Base-by-base conservation (phyloP, 108 stramenopile species). In the Licmophora abbreviata region DNA sequence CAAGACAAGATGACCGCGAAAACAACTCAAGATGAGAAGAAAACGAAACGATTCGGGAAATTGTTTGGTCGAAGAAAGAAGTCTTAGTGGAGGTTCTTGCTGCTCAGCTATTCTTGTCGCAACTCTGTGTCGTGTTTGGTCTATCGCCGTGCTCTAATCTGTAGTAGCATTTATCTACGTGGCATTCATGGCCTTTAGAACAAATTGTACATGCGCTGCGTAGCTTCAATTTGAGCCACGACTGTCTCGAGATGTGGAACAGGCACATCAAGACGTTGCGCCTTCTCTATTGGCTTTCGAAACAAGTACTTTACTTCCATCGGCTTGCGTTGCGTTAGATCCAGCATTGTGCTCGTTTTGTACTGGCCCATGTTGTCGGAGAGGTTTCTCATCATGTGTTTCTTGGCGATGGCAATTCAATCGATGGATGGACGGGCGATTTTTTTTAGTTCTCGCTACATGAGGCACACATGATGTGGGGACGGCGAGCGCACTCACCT, bases 281-380 rank as follows among this genome's bases (percentile, higher is more conserved):
- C 90, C 22, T 75, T 64, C 52, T 83, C 69, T 14, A 87, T 55
- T 22, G 90, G 81, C 56, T 70, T 74, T 56, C 71, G 41, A 52
- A 92, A 92, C 6, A 92, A 41, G 40, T 85, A 92, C 32, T 79
- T 50, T 1, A 87, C 90, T 64, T 92, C 90, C 81, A 92, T 87
- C 2, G 85, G 73, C 28, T 68, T 75, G 17, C 81, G 54, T 36
- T 81, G 68, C 7, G 65, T 61, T 12, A 83, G 60, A 59, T 91
- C 89, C 29, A 91, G 48, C 83, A 85, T 87, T 1, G 89, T 91
- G 1, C 71, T 73, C 25, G 89, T 75, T 52, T 79, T 83, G 59
- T 87, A 91, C 15, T 77, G 68, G 29, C 82, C 90, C 85, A 87
- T 85, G 18, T 56, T 54, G 58, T 84, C 84, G 36, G 73, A 74